A percentile compares a stretch with the other conserved stretches of the same genome.
These are phyloP conservation scores for Fusarium haematococcum DNA, from an alignment of 2,329 filamentous ascomycete species.

Conservation along the genomic window DNA sequence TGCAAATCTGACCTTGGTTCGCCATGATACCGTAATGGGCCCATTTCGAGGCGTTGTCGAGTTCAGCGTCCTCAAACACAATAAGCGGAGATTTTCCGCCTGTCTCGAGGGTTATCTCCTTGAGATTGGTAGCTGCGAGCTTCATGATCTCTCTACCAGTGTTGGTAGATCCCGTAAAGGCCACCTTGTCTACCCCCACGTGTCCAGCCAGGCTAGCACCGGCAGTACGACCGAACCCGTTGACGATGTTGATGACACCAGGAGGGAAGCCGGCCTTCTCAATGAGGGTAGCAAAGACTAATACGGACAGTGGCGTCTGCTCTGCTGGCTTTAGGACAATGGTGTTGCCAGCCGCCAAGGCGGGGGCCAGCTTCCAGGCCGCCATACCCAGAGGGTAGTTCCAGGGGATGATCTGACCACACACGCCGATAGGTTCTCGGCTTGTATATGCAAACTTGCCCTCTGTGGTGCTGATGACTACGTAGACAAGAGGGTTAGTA, in stretches of 20 bases:
- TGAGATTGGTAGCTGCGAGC: conserved; percentile 71
- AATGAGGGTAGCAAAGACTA: conserved; percentile 74
- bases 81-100: conserved; percentile 45
- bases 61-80: conserved; percentile 73
- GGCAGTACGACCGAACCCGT: conserved; percentile 75
- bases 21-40: conserved; percentile 62
- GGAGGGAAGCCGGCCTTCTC: conserved; percentile 81
- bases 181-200: conserved; percentile 77
- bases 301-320: conserved; percentile 72
- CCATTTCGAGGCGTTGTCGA: conserved; percentile 75
- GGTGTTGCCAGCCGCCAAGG: conserved; percentile 63
- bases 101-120: conserved; percentile 55
- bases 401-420: conserved; percentile 74
- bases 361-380: conserved; percentile 11
- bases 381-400: conserved; percentile 3
- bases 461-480: conserved; percentile 59
- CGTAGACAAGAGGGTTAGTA: neutral
- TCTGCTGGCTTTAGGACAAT: conserved; percentile 50
- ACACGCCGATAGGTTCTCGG: conserved; percentile 79
- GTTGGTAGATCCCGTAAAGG: conserved; percentile 80
- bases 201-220: conserved; percentile 76
- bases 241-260: conserved; percentile 80
- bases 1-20: conserved; percentile 74
- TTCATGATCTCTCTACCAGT: conserved; percentile 83
- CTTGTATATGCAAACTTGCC: conserved; percentile 80